phyloP scores from a whole-genome alignment of 768 basidiomycete species.

The Suillus tomentosus region DNA sequence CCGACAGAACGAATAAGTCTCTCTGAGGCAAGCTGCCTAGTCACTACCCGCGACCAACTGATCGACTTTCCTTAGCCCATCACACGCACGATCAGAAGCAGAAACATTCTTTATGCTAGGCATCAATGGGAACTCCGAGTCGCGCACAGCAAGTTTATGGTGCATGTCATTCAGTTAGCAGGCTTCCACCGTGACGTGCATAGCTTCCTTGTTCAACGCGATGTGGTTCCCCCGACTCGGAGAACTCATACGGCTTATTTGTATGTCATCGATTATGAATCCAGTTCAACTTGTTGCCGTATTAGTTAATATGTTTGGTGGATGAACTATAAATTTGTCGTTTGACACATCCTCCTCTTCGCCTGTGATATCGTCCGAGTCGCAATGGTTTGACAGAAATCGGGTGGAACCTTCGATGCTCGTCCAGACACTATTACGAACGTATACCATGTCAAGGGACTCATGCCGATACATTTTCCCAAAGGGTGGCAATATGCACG shows the following conservation, averaged over 20 bases:
- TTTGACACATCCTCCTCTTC: not conserved
- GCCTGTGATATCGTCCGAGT: too few relatives aligned
- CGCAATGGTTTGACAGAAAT: not conserved
- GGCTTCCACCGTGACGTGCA: not conserved
- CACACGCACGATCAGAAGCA: not conserved
- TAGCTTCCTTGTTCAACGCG: not conserved
- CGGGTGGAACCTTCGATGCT: not conserved
- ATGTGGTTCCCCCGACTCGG: not conserved
- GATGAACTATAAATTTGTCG: not conserved
- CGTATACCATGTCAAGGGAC: not conserved
- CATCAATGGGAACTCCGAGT: not conserved
- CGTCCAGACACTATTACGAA: not conserved
- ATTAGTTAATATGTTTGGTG: not conserved
- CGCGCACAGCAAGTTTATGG: not conserved
- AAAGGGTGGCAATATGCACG: not conserved
- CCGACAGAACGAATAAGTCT: too few relatives aligned
- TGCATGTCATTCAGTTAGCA: not conserved
- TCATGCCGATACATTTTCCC: not conserved
- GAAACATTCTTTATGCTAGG: not conserved
- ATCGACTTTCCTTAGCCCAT: not conserved
- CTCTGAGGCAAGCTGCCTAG: not conserved
- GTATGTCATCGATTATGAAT: too few relatives aligned
- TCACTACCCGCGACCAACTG: not conserved
- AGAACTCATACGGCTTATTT: too few relatives aligned
- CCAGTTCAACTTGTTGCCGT: not conserved